Conservation (phyloP, 441 rosid species). For the Jatropha multifida region DNA sequence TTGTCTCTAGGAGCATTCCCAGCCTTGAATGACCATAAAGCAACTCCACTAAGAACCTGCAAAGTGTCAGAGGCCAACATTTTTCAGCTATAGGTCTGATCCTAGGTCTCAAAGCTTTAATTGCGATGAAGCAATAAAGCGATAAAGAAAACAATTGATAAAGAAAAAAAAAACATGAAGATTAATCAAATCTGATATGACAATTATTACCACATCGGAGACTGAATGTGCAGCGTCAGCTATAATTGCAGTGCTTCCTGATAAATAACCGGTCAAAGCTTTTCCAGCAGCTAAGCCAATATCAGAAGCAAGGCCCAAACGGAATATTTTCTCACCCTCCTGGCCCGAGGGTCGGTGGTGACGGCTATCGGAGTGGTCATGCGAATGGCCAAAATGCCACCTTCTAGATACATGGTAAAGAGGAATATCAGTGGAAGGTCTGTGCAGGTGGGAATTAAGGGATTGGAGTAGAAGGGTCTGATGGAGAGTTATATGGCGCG, state of each 20-base stretch:
- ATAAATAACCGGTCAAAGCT: constrained; percentile 58
- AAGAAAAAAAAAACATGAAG: too few relatives aligned
- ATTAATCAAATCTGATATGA: background rate
- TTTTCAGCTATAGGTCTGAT: background rate
- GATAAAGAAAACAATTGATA: too few relatives aligned
- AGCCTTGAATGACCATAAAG: constrained; percentile 81
- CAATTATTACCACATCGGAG: constrained; percentile 54
- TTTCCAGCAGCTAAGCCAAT: constrained; percentile 54
- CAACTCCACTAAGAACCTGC: constrained; percentile 89
- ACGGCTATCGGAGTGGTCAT: constrained; percentile 35
- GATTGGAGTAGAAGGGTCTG: constrained; percentile 20
- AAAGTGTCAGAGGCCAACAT: background rate
- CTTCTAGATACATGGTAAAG: constrained; percentile 45
- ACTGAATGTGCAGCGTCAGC: constrained; percentile 75
- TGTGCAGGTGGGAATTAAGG: constrained; percentile 28
- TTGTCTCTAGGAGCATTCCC: constrained; percentile 86
- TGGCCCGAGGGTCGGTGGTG: constrained; percentile 30
- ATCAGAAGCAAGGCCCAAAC: constrained; percentile 73
- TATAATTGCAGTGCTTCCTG: constrained; percentile 67
- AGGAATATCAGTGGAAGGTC: constrained; percentile 27
- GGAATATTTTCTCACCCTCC: constrained; percentile 70
- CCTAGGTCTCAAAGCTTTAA: background rate
- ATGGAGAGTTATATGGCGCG: constrained; percentile 19
- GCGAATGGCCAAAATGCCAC: constrained; percentile 75
- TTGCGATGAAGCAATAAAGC: background rate